Evolutionary conservation across 768 basidiomycete genomes (phyloP).

Genomic region (Amanita rubescens): DNA sequence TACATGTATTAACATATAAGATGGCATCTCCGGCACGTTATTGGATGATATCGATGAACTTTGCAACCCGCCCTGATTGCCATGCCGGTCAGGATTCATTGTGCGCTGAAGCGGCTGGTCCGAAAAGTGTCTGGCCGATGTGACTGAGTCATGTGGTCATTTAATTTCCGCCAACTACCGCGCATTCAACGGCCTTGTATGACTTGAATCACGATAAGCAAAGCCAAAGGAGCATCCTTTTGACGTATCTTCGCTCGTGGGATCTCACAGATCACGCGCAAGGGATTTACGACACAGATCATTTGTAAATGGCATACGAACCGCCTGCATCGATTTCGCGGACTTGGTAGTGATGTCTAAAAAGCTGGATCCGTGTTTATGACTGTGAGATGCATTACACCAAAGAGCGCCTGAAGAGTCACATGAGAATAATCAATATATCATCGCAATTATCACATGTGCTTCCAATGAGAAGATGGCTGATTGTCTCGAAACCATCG

Average conservation of each 20-base stretch:
- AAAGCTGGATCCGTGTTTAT: background rate
- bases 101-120: background rate
- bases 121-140: background rate
- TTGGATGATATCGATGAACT: background rate
- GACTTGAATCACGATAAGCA: background rate
- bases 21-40: background rate
- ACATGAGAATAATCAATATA: background rate
- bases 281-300: background rate
- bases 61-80: background rate
- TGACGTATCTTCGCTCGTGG: background rate
- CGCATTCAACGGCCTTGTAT: background rate
- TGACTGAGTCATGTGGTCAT: background rate
- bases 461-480: background rate
- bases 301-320: background rate
- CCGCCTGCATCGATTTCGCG: background rate
- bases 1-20: background rate
- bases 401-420: background rate
- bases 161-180: constrained; percentile 1
- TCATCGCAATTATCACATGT: background rate
- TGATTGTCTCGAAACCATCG: background rate
- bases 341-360: background rate
- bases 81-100: background rate
- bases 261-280: background rate
- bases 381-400: background rate
- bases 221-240: background rate